Evolutionary conservation across 805 yeast species (phyloP), one percentile per base, ranked within the genome.

Genomic region (Yarrowia sp.): DNA sequence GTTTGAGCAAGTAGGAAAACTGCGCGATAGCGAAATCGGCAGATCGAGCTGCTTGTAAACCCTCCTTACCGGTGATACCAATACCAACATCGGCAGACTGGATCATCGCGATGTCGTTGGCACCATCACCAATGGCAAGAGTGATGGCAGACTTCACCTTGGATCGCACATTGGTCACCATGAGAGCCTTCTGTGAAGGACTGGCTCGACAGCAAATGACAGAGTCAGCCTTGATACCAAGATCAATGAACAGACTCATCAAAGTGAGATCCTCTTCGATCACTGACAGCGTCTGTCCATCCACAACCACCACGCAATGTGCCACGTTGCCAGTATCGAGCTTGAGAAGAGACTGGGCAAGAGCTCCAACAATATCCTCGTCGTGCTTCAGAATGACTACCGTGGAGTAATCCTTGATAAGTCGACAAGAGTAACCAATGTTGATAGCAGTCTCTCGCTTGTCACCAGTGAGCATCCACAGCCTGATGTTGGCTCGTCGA

Each of bases 401-500:
- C 0, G 96, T 89, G 0, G 97, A 91, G 73, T 89, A 95, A 71
- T 95, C 99, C 71, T 93, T 89, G 71, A 95, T 93, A 68, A 95
- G 79, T 36, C 91, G 86, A 75, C 99, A 95, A 7, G 99, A 89
- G 71, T 92, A 90, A 0, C 98, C 99, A 75, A 95, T 93, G 72
- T 92, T 95, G 67, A 95, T 92, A 1, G 99, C 99, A 0, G 99
- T 95, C 75, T 95, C 99, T 66, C 98, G 81, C 73, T 96, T 96
- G 74, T 95, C 99, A 49, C 99, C 99, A 0, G 99, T 95, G 54
- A 95, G 79, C 98, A 95, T 95, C 99, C 99, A 95, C 80, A 95
- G 77, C 71, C 88, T 90, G 65, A 95, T 91, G 2, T 97, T 97
- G 0, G 99, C 98, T 68, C 96, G 81, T 70, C 96, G 83, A 58